These are phyloP conservation scores for Exophiala alcalophila DNA, from an alignment of 2,329 filamentous ascomycete genomes.

Conservation along the genomic window DNA sequence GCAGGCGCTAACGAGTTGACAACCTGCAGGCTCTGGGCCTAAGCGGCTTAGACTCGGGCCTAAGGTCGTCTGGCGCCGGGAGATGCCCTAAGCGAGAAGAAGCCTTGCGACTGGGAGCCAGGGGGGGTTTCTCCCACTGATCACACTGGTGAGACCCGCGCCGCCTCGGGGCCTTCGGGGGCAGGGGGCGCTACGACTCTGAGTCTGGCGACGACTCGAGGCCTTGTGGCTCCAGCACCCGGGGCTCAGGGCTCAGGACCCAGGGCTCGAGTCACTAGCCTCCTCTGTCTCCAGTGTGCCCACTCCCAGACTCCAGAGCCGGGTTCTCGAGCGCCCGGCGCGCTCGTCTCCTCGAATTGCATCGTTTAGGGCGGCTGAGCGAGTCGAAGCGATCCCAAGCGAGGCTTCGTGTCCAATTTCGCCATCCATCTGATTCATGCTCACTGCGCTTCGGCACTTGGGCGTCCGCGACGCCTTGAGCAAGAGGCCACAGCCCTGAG, in stretches of 20 bases:
- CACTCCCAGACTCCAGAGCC: too few species aligned
- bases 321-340: too few species aligned
- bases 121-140: too few species aligned
- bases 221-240: too few species aligned
- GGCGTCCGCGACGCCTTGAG: constrained; percentile 25
- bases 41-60: constrained; percentile 21
- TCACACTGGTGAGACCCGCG: too few species aligned
- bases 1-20: constrained; percentile 15
- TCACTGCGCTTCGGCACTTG: constrained; percentile 29
- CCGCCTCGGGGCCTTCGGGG: constrained; percentile 9
- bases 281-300: constrained; percentile 3
- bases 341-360: too few species aligned
- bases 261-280: too few species aligned
- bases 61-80: constrained; percentile 28
- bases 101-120: constrained; percentile 23
- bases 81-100: constrained; percentile 31
- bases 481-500: too few species aligned
- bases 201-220: too few species aligned
- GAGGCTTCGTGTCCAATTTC: constrained; percentile 30
- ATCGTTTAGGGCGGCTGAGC: constrained; percentile 28
- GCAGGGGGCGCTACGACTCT: neutral
- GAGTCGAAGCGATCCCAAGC: constrained; percentile 30
- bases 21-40: constrained; percentile 11
- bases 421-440: constrained; percentile 27
- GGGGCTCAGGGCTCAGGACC: too few species aligned